Conservation (phyloP, 2,329 filamentous ascomycete genomes). For the Didymella lethalis region DNA sequence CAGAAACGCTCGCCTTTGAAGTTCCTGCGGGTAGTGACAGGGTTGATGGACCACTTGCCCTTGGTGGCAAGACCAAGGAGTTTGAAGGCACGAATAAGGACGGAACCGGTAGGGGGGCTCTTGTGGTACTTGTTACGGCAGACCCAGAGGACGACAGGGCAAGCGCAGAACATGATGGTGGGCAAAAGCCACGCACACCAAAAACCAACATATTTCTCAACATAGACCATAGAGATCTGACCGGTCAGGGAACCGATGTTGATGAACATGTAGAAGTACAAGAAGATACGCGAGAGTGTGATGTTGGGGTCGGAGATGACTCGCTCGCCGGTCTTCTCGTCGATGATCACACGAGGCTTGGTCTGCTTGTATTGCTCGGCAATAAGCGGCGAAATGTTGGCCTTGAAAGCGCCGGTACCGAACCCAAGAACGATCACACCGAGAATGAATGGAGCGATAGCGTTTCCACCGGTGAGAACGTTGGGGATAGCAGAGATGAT, state of each 20-base stretch:
- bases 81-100: constrained; percentile 71
- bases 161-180: constrained; percentile 69
- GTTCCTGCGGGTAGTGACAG: constrained; percentile 65
- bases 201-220: constrained; percentile 79
- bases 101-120: constrained; percentile 74
- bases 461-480: constrained; percentile 51
- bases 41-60: constrained; percentile 69
- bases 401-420: constrained; percentile 59
- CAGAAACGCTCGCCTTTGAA: constrained; percentile 68
- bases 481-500: constrained; percentile 63
- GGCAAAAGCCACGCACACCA: constrained; percentile 75
- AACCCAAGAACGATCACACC: constrained; percentile 59
- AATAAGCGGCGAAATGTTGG: constrained; percentile 67
- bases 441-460: constrained; percentile 60
- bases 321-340: constrained; percentile 65
- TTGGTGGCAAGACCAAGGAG: constrained; percentile 69
- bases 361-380: constrained; percentile 73
- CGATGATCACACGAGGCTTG: constrained; percentile 64
- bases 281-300: constrained; percentile 70
- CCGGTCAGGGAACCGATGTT: constrained; percentile 69
- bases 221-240: constrained; percentile 75
- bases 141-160: constrained; percentile 67
- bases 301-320: constrained; percentile 75
- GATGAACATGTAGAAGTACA: constrained; percentile 63
- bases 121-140: constrained; percentile 69